phyloP scores from a whole-genome alignment of 768 basidiomycete genomes.

The Pleurotus djamor region DNA sequence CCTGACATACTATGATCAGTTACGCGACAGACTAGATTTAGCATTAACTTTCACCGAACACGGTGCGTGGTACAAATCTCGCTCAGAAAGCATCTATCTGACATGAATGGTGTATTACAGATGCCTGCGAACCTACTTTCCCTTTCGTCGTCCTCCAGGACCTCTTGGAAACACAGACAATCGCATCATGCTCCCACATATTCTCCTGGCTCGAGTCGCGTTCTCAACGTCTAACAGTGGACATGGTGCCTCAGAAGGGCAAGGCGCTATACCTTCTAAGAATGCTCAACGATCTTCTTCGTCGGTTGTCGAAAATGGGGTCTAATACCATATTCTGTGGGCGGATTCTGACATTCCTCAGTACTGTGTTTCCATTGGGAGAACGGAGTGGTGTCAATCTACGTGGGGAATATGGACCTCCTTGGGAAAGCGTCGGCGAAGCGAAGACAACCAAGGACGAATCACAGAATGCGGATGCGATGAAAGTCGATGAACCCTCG shows the following conservation, averaged over 20 bases:
- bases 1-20: conserved; percentile 57
- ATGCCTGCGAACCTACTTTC: conserved; percentile 75
- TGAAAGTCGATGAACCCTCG: conserved; percentile 16
- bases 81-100: not conserved
- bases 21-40: conserved; percentile 67
- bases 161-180: conserved; percentile 83
- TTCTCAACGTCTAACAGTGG: conserved; percentile 65
- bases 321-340: conserved; percentile 87
- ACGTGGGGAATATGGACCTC: conserved; percentile 81
- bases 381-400: conserved; percentile 92
- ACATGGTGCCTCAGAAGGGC: conserved; percentile 83
- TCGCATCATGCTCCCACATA: conserved; percentile 80
- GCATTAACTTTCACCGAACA: conserved; percentile 76
- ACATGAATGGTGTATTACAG: conserved; percentile 28
- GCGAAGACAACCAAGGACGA: conserved; percentile 20
- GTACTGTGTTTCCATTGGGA: conserved; percentile 81
- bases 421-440: conserved; percentile 67
- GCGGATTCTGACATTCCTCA: conserved; percentile 84
- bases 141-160: conserved; percentile 78
- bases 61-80: conserved; percentile 39
- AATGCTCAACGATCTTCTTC: conserved; percentile 82
- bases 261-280: conserved; percentile 85
- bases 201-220: conserved; percentile 87
- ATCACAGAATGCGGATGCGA: conserved; percentile 24
- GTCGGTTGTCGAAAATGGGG: conserved; percentile 84